phyloP scores from a whole-genome alignment of 495 filamentous ascomycete species.

The Hypoxylon fragiforme region DNA sequence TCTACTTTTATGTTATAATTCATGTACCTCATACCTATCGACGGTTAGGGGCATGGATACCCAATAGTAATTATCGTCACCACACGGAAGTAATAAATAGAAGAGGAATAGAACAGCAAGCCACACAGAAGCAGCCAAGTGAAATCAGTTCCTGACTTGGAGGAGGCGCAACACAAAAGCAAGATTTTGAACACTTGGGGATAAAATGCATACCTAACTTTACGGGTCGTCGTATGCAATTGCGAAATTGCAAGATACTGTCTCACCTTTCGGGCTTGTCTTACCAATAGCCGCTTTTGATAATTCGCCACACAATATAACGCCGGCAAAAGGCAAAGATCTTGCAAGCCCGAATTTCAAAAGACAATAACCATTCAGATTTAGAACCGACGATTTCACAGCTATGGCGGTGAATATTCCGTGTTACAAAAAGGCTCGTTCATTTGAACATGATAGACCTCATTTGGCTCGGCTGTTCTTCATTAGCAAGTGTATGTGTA shows the following conservation, averaged over 20 bases:
- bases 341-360: neutral
- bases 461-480: no score
- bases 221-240: conserved; percentile 4
- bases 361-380: neutral
- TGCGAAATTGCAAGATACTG: conserved; percentile 13
- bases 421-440: neutral
- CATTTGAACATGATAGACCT: no score
- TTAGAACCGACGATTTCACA: neutral
- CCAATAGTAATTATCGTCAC: no score
- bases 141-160: neutral
- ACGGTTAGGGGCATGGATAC: no score
- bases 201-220: conserved; percentile 1
- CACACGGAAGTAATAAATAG: no score
- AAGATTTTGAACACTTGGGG: neutral
- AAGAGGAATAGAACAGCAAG: neutral
- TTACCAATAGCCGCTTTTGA: conserved; percentile 18
- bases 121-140: neutral
- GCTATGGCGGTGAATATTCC: neutral
- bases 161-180: neutral
- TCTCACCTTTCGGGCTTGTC: conserved; percentile 22
- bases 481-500: no score
- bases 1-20: no score
- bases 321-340: neutral
- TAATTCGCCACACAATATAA: conserved; percentile 14
- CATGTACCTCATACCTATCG: no score